Conservation (phyloP, 2,329 filamentous ascomycete species). For the Trichoderma guizhouense region DNA sequence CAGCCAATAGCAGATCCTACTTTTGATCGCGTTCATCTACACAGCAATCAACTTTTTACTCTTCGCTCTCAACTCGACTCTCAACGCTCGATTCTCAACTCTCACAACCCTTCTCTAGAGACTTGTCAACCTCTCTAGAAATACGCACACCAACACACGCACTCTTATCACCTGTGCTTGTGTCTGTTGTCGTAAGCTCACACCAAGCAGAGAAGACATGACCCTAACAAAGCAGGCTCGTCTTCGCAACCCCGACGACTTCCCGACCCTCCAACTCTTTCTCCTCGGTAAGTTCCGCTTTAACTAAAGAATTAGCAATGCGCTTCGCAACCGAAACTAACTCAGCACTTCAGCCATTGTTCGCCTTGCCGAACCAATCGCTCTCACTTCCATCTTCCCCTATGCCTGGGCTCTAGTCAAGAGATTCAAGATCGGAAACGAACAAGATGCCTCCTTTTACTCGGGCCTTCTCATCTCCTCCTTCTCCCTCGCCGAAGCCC, state of each 20-base stretch:
- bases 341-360: conserved; percentile 67
- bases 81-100: not conserved
- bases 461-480: conserved; percentile 84
- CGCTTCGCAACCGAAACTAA: not conserved
- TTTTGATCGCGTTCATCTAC: not conserved
- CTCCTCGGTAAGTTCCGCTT: conserved; percentile 65
- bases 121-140: not conserved
- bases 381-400: conserved; percentile 88
- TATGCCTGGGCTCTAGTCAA: conserved; percentile 85
- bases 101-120: not conserved
- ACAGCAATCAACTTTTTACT: not conserved
- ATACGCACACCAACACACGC: conserved; percentile 21
- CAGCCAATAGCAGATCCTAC: not conserved
- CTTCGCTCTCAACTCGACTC: not conserved
- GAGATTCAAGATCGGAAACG: conserved; percentile 67
- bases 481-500: conserved; percentile 76
- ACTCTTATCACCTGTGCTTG: conserved; percentile 29
- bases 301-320: not conserved
- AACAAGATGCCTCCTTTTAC: conserved; percentile 79
- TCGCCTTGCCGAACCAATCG: conserved; percentile 87
- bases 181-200: conserved; percentile 45
- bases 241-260: conserved; percentile 65
- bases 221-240: conserved; percentile 49
- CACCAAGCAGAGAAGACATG: conserved; percentile 45
- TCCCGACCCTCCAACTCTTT: conserved; percentile 79